phyloP scores from a whole-genome alignment of 1,284 basidiomycete species.

The Farysia itapuensis region DNA sequence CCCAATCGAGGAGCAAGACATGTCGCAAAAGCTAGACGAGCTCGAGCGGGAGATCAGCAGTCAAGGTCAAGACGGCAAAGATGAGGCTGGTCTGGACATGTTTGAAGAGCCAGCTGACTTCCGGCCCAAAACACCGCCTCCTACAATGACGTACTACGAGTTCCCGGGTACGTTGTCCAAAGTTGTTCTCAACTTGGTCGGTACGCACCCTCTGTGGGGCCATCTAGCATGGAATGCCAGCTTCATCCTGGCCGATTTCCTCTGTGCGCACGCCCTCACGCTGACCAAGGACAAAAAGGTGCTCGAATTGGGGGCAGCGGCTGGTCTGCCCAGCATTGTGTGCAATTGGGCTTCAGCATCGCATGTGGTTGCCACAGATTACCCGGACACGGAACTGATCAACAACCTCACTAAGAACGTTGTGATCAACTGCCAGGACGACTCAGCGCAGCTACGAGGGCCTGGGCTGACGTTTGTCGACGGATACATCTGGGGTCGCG shows the following conservation, averaged over 20 bases:
- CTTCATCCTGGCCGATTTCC: conserved; percentile 59
- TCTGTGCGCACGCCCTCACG: conserved; percentile 61
- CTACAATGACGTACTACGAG: conserved; percentile 38
- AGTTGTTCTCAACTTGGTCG: conserved; percentile 71
- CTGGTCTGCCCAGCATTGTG: conserved; percentile 71
- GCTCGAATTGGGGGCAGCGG: conserved; percentile 89
- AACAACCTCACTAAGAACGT: conserved; percentile 78
- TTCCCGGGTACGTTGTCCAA: conserved; percentile 25
- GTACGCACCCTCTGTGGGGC: conserved; percentile 86
- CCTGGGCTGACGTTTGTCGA: conserved; percentile 49
- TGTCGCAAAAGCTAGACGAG: conserved; percentile 21
- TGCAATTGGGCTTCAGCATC: conserved; percentile 39
- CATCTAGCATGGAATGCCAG: conserved; percentile 74
- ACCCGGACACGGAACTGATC: conserved; percentile 79
- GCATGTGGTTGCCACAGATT: conserved; percentile 84
- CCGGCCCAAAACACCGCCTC: conserved; percentile 54
- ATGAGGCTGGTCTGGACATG: conserved; percentile 30
- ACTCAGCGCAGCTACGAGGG: conserved; percentile 33
- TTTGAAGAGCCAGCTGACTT: conserved; percentile 56
- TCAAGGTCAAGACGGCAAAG: background rate
- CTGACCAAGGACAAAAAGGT: conserved; percentile 64
- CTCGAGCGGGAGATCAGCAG: conserved; percentile 7
- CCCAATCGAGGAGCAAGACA: conserved; percentile 4
- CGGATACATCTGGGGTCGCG: conserved; percentile 88
- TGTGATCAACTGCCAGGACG: conserved; percentile 64